Percentiles rank a stretch among this genome's conserved stretches.
Conservation (phyloP, 306 rosid species). For the Vigna hirtella region DNA sequence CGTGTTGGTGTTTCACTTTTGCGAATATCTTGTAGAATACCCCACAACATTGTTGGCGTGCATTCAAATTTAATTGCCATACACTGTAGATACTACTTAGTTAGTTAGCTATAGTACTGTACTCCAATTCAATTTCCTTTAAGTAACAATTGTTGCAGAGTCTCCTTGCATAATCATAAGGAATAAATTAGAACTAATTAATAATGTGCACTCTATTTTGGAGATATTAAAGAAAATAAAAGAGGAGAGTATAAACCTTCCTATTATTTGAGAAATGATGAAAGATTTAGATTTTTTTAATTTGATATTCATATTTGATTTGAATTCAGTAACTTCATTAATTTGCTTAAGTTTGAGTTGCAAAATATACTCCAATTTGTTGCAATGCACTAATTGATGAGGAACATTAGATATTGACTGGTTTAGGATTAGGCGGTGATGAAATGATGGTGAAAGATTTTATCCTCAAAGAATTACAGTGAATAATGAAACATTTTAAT, state of each 20-base stretch:
- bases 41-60: constrained; percentile 5
- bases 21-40: not conserved
- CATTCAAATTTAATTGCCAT: not conserved
- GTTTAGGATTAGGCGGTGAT: constrained; percentile 25
- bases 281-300: not conserved
- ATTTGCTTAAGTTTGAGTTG: not conserved
- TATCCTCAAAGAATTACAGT: not conserved
- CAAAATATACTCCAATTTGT: not conserved
- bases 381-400: constrained; percentile 32
- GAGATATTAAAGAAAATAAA: not conserved
- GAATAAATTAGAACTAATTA: not conserved
- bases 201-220: not conserved
- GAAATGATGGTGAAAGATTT: constrained; percentile 29
- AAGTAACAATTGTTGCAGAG: no score
- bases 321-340: not conserved
- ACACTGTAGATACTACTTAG: not conserved
- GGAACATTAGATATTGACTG: constrained; percentile 21
- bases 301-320: not conserved
- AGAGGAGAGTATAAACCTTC: not conserved
- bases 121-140: constrained; percentile 2
- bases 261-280: not conserved
- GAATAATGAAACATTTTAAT: not conserved
- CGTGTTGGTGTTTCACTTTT: constrained; percentile 20
- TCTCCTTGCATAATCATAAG: not conserved
- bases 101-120: not conserved